Base-by-base conservation (phyloP, 2,329 filamentous ascomycete species). In the Penicillium sp. region DNA sequence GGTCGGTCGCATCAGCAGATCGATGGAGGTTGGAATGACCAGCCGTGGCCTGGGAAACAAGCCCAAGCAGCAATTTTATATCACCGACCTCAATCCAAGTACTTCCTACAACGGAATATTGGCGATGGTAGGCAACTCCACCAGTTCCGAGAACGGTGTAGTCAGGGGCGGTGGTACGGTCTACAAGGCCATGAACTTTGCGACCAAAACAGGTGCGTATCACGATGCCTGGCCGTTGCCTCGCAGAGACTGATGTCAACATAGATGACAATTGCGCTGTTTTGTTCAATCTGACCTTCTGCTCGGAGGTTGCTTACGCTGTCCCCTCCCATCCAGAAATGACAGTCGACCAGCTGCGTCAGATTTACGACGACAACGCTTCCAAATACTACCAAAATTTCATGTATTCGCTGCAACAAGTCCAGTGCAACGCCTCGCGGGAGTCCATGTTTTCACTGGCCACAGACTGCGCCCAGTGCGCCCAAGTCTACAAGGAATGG, bases 61-160 rank as follows among this genome's bases (percentile, higher is more conserved):
- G 42, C 85, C 85, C 1, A 89, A 88, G 59, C 82, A 94, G 60
- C 87, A 95, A 55, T 95, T 98, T 60, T 87, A 90, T 52, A 73
- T 95, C 32, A 79, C 75, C 25, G 79, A 80, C 0, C 74, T 98
- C 27, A 85, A 87, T 44, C 67, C 74, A 3, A 85, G 79, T 50
- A 80, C 82, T 3, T 70, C 65, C 0, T 96, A 96, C 55, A 70
- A 72, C 25, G 87, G 79, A 0, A 81, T 88, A 37, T 67, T 95
- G 10, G 84, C 85, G 8, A 69, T 78, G 61, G 57, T 69, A n/a
- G 68, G 66, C 10, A 77, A 75, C 56, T 71, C 71, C 1, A 81
- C 75, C 14, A 70, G 68, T 6, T 67, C 67, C 3, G 74, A 74
- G 1, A 62, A 70, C 25, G 73, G 74, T 9, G 70, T 73, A 3